These are phyloP conservation scores for Cytospora piceae DNA, from an alignment of 2,329 filamentous ascomycete species.

Conservation along the genomic window DNA sequence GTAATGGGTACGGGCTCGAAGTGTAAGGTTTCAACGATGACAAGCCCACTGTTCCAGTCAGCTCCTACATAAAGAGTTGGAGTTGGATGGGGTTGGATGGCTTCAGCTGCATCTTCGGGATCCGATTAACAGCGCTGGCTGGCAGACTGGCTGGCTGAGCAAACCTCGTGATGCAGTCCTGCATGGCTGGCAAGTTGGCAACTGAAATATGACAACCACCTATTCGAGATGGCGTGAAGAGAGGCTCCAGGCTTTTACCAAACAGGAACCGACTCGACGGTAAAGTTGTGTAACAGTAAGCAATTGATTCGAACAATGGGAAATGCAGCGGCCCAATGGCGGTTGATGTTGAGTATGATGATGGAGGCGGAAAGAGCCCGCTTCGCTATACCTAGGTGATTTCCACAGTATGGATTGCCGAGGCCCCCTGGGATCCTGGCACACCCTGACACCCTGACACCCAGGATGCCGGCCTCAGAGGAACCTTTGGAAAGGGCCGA, in stretches of 20 bases:
- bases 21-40: not conserved
- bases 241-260: not conserved
- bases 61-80: not conserved
- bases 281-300: constrained; percentile 17
- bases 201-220: not conserved
- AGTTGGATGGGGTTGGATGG: not conserved
- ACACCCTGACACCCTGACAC: too few species aligned
- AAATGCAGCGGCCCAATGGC: constrained; percentile 17
- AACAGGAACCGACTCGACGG: not conserved
- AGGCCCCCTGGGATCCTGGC: not conserved
- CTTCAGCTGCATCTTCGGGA: constrained; percentile 19
- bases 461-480: not conserved
- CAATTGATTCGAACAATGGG: constrained; percentile 25
- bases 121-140: constrained; percentile 19
- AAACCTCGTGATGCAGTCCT: not conserved
- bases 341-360: not conserved
- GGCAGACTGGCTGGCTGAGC: not conserved
- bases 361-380: not conserved
- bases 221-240: not conserved
- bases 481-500: constrained; percentile 27
- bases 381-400: not conserved
- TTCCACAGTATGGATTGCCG: constrained; percentile 8
- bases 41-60: not conserved
- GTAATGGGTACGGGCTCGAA: not conserved
- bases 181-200: constrained; percentile 1